phyloP scores from a whole-genome alignment of 176 grass and related monocot genomes.

The Oryza longistaminata region DNA sequence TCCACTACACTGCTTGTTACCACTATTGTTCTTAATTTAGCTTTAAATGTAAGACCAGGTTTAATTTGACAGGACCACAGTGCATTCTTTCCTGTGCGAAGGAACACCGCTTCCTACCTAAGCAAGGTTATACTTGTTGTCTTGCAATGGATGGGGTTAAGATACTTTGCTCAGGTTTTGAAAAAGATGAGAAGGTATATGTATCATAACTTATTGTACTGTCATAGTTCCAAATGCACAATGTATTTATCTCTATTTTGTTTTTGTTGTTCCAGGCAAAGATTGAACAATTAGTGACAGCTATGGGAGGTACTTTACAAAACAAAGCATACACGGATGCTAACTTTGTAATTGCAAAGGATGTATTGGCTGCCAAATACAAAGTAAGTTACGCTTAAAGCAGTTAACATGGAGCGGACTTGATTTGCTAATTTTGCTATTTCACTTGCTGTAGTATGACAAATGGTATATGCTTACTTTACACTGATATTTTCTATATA shows the following conservation, averaged over 20 bases:
- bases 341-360: constrained; percentile 87
- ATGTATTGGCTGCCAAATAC: constrained; percentile 80
- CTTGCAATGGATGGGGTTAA: constrained; percentile 96
- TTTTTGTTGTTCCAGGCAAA: constrained; percentile 57
- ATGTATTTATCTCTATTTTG: constrained; percentile 29
- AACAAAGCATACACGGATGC: constrained; percentile 60
- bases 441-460: background rate
- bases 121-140: constrained; percentile 97
- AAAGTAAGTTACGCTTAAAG: constrained; percentile 67
- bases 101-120: constrained; percentile 75
- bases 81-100: constrained; percentile 91
- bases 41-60: constrained; percentile 18
- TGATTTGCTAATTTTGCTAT: constrained; percentile 9
- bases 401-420: constrained; percentile 14
- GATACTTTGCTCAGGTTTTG: constrained; percentile 82
- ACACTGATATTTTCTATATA: constrained; percentile 6
- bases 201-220: constrained; percentile 2
- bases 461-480: constrained; percentile 22
- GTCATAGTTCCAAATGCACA: constrained; percentile 18
- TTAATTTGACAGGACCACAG: constrained; percentile 69
- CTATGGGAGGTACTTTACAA: constrained; percentile 79
- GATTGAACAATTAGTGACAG: constrained; percentile 69
- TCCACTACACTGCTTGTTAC: background rate
- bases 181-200: constrained; percentile 78
- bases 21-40: constrained; percentile 18